A percentile compares a stretch with the other conserved stretches of the same genome.
phyloP scores from a whole-genome alignment of 2,329 filamentous ascomycete genomes.

The Pseudogymnoascus sp. region DNA sequence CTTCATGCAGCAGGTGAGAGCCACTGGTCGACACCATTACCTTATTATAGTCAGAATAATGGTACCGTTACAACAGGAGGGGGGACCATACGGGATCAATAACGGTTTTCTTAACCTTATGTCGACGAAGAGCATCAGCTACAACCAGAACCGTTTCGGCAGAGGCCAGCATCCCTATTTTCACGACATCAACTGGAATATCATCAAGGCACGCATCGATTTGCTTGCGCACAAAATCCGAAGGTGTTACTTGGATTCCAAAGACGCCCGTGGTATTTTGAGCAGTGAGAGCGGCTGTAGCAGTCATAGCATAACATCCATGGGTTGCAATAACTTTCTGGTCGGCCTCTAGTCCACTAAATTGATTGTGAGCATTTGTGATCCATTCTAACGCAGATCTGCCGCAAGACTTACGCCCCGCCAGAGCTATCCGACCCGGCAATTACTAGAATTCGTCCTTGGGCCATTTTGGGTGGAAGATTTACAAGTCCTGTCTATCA shows the following conservation, averaged over 20 bases:
- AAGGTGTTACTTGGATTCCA: constrained; percentile 70
- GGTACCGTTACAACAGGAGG: neutral
- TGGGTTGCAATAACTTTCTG: constrained; percentile 91
- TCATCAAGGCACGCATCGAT: constrained; percentile 79
- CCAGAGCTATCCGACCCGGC: constrained; percentile 69
- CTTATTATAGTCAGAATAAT: constrained; percentile 34
- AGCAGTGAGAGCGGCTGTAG: constrained; percentile 89
- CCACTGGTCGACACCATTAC: constrained; percentile 91
- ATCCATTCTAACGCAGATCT: constrained; percentile 3
- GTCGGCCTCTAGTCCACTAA: constrained; percentile 85
- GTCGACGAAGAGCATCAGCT: constrained; percentile 50
- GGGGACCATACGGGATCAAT: constrained; percentile 59
- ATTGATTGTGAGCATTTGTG: constrained; percentile 5
- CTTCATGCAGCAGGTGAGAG: constrained; percentile 54
- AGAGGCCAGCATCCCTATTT: constrained; percentile 81
- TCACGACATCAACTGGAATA: constrained; percentile 81
- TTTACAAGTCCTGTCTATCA: neutral
- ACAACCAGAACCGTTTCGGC: constrained; percentile 61
- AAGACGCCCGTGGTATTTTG: constrained; percentile 85
- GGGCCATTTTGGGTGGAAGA: constrained; percentile 19
- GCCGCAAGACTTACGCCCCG: constrained; percentile 52
- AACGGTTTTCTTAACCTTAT: constrained; percentile 51
- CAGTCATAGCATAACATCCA: constrained; percentile 92
- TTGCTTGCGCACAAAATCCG: constrained; percentile 72
- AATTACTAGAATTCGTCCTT: constrained; percentile 54